A percentile compares a stretch with the other conserved stretches of the same genome.
These are phyloP conservation scores for Candida corydali DNA, from an alignment of 805 yeast genomes.

Conservation along the genomic window DNA sequence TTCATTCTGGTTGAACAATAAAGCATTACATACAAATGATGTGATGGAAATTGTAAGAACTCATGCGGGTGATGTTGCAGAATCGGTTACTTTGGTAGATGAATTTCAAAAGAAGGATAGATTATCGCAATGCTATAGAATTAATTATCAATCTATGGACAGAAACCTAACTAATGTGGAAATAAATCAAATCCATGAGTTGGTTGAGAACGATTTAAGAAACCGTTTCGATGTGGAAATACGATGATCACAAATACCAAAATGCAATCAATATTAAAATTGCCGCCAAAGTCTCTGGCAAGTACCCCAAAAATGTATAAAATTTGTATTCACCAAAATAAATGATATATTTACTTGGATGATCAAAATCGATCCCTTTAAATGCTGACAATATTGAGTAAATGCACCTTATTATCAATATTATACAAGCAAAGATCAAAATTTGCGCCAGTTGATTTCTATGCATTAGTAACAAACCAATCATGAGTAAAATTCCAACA, in stretches of 20 bases:
- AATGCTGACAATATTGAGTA: conserved; percentile 14
- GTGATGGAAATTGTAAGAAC: conserved; percentile 88
- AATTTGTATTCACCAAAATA: conserved; percentile 12
- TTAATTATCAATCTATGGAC: conserved; percentile 95
- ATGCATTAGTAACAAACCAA: conserved; percentile 4
- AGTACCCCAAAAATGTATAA: conserved; percentile 15
- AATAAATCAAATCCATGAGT: conserved; percentile 66
- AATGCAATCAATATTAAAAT: conserved; percentile 4
- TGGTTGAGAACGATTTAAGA: conserved; percentile 56
- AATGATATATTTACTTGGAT: conserved; percentile 12
- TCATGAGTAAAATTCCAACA: conserved; percentile 8
- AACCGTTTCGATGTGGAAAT: conserved; percentile 54
- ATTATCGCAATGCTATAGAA: conserved; percentile 80
- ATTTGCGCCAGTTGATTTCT: conserved; percentile 1
- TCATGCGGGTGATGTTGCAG: conserved; percentile 83
- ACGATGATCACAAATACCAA: conserved; percentile 21
- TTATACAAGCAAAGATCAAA: conserved; percentile 7
- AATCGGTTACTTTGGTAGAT: conserved; percentile 76
- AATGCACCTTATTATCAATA: conserved; percentile 11
- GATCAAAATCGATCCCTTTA: conserved; percentile 7
- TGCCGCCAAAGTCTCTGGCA: conserved; percentile 4
- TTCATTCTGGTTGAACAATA: conserved; percentile 80
- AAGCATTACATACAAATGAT: conserved; percentile 74
- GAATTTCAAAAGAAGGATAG: conserved; percentile 81
- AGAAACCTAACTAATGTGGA: conserved; percentile 83